These are phyloP conservation scores for Pueraria montana DNA, from an alignment of 306 rosid genomes.

Conservation along the genomic window DNA sequence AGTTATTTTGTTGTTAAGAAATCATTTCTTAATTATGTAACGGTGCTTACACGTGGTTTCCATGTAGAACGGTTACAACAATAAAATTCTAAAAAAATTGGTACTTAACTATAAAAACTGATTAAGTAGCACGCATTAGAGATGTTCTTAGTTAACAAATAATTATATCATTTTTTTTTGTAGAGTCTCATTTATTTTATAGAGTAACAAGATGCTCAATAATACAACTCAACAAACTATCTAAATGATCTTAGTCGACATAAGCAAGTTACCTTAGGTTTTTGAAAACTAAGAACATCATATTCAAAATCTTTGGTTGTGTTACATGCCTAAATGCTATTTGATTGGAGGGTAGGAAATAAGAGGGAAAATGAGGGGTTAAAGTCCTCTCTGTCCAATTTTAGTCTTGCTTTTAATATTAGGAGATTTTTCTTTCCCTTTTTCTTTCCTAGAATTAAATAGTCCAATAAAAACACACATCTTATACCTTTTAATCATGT, in stretches of 20 bases:
- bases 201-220: conserved; percentile 58
- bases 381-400: background rate
- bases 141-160: too few species aligned
- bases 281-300: conserved; percentile 43
- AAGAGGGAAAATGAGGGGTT: background rate
- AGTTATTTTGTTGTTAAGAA: too few species aligned
- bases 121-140: too few species aligned
- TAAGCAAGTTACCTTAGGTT: conserved; percentile 56
- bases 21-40: too few species aligned
- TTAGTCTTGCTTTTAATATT: background rate
- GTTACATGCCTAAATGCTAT: background rate
- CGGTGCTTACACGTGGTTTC: too few species aligned
- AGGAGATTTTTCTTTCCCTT: background rate
- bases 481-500: background rate
- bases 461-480: background rate
- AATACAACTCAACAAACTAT: conserved; percentile 61
- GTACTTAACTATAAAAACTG: too few species aligned
- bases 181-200: too few species aligned
- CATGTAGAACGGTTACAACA: too few species aligned
- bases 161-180: background rate
- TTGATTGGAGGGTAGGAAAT: background rate
- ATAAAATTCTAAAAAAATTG: too few species aligned
- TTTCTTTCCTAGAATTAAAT: background rate
- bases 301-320: background rate
- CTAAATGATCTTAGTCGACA: conserved; percentile 51